These are phyloP conservation scores for Melaleuca quinquenervia DNA, from an alignment of 345 rosid species.

Conservation along the genomic window DNA sequence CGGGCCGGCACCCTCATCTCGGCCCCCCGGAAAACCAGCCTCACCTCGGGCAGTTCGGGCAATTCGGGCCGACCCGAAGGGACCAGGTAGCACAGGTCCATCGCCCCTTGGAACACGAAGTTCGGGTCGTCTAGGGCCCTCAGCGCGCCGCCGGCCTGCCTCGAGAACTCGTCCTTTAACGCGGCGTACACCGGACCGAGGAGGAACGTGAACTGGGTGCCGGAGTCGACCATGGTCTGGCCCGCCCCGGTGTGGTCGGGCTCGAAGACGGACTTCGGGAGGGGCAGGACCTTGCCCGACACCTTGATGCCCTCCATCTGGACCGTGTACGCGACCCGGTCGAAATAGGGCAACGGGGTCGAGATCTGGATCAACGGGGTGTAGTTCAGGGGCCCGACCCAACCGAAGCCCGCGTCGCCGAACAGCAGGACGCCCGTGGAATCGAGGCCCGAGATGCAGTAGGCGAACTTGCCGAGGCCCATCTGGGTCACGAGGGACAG, in stretches of 20 bases:
- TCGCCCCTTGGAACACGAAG: constrained; percentile 78
- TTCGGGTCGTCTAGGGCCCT: constrained; percentile 48
- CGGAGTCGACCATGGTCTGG: constrained; percentile 94
- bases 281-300: constrained; percentile 32
- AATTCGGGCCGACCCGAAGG: constrained; percentile 14
- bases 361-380: constrained; percentile 68
- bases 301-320: constrained; percentile 86
- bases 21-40: constrained; percentile 65
- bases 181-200: constrained; percentile 73
- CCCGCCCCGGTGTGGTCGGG: constrained; percentile 97
- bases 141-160: constrained; percentile 35
- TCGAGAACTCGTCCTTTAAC: constrained; percentile 43
- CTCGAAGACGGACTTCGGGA: constrained; percentile 48
- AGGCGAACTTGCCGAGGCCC: constrained; percentile 74
- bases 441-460: constrained; percentile 72
- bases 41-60: constrained; percentile 49
- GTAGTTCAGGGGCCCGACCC: constrained; percentile 46
- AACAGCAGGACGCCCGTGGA: constrained; percentile 62
- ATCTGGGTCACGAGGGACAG: constrained; percentile 71
- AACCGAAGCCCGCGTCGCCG: constrained; percentile 51
- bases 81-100: constrained; percentile 73
- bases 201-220: constrained; percentile 83
- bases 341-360: constrained; percentile 67
- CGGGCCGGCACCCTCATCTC: constrained; percentile 66
- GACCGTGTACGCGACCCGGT: constrained; percentile 85